Evolutionary conservation across 2,329 filamentous ascomycete species (phyloP), one percentile per base, ranked within the genome.

Genomic region (Epichloe sylvatica): DNA sequence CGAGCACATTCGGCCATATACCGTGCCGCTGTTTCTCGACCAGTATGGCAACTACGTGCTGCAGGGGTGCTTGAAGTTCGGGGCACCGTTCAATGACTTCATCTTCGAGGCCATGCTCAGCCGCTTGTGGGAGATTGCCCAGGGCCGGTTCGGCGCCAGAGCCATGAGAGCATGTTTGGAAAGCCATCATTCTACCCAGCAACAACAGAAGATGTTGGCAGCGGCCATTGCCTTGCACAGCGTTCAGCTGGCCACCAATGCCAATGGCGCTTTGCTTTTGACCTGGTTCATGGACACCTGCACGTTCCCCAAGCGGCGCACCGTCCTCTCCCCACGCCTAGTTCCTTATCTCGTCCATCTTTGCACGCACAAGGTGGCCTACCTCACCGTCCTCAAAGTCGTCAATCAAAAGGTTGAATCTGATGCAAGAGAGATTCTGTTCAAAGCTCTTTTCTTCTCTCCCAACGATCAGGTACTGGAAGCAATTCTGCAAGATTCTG

Each of bases 201-300:
- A 95, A 56, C 92, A 97, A 70, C 92, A 97, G 69, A 79, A 90
- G 52, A 86, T 96, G 80, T 78, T 98, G 57, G 92, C 92, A 15
- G 89, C 91, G 49, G 84, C 87, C 7, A 96, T 98, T 66, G 88
- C 91, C n/a, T 75, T 97, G 40, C 89, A 97, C 71, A 95, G 91
- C 61, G 91, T 96, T 25, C 90, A 96, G 69, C 77, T 98, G 54
- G 91, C 92, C 9, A 96, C 91, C 46, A 97, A 96, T 63, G 85
- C 90, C 45, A 98, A 98, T 59, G 92, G 92, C 34, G 92, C 92
- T 40, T 73, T 98, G 45, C 75, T 98, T 21, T 71, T 98, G 56
- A 98, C 92, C 11, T 98, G 92, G 92, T 94, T 97, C 75, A 74
- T 98, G 49, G 92, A 98, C 63, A 97, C 92, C 1, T 98, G 92